Conservation (phyloP, 139 green algal genomes). For the Zygnema circumcarinatum region DNA sequence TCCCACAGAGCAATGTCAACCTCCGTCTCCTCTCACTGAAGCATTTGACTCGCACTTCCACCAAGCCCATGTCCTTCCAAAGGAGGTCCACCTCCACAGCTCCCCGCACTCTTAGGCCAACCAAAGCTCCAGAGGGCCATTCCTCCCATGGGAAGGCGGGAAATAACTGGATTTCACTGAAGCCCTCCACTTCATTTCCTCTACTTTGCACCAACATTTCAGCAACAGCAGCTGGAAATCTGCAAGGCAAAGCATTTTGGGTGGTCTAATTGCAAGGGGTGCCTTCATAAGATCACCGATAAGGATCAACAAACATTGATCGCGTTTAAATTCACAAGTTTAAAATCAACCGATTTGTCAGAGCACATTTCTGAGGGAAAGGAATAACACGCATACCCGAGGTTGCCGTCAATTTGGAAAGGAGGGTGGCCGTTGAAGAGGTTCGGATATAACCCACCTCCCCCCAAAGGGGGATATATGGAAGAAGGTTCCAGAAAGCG, state of each 20-base stretch:
- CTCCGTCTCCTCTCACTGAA: no score
- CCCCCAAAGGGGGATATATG: background rate
- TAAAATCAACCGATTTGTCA: no score
- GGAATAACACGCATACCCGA: background rate
- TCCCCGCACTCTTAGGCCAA: background rate
- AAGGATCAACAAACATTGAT: no score
- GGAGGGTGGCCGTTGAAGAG: conserved; percentile 14
- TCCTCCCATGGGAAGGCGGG: background rate
- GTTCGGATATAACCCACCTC: conserved; percentile 6
- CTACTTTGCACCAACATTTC: conserved; percentile 24
- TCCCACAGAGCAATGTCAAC: no score
- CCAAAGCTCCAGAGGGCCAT: background rate
- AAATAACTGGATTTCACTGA: background rate
- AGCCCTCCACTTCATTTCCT: background rate
- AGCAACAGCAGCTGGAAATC: background rate
- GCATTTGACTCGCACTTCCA: no score
- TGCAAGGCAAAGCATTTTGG: background rate
- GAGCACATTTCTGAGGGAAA: no score
- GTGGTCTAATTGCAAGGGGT: no score
- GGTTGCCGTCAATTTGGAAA: conserved; percentile 23
- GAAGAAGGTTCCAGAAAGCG: background rate
- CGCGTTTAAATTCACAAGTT: no score
- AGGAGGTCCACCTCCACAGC: background rate
- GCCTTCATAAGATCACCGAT: no score
- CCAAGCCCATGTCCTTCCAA: background rate